Conservation (phyloP, 768 basidiomycete species). For the Dictyophora rubrovolvata region DNA sequence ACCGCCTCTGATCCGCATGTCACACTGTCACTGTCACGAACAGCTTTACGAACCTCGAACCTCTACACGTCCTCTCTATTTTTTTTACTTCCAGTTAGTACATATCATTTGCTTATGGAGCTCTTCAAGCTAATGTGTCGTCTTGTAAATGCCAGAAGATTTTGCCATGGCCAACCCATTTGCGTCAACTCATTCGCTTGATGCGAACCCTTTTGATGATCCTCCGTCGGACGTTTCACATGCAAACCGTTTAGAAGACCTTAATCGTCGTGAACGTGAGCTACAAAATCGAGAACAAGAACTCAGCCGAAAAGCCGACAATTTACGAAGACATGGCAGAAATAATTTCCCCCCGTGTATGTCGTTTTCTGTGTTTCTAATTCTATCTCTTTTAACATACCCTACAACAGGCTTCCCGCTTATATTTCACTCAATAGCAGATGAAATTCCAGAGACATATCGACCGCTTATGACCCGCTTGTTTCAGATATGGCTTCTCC, state of each 20-base stretch:
- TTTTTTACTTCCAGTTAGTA: not conserved
- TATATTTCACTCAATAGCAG: constrained; percentile 86
- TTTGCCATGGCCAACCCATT: constrained; percentile 56
- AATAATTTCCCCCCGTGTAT: constrained; percentile 93
- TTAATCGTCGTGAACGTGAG: constrained; percentile 72
- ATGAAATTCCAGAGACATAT: constrained; percentile 80
- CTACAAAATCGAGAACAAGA: constrained; percentile 72
- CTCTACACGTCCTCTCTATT: not conserved
- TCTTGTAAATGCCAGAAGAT: constrained; percentile 3
- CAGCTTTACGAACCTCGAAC: not conserved
- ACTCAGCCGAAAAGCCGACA: constrained; percentile 54
- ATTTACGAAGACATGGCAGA: constrained; percentile 62
- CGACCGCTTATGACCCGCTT: constrained; percentile 73
- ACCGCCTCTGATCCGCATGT: not conserved
- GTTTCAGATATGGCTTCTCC: constrained; percentile 91
- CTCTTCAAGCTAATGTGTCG: not conserved
- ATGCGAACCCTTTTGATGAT: constrained; percentile 87
- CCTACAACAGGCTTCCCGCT: constrained; percentile 69
- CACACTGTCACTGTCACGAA: not conserved
- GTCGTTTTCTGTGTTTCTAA: constrained; percentile 21
- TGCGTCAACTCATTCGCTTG: constrained; percentile 74
- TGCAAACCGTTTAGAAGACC: constrained; percentile 42
- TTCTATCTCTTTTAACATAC: constrained; percentile 13
- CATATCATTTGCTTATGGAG: not conserved
- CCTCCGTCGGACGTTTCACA: constrained; percentile 26